Conservation (phyloP, 768 basidiomycete species). For the Lenzites betulinus region DNA sequence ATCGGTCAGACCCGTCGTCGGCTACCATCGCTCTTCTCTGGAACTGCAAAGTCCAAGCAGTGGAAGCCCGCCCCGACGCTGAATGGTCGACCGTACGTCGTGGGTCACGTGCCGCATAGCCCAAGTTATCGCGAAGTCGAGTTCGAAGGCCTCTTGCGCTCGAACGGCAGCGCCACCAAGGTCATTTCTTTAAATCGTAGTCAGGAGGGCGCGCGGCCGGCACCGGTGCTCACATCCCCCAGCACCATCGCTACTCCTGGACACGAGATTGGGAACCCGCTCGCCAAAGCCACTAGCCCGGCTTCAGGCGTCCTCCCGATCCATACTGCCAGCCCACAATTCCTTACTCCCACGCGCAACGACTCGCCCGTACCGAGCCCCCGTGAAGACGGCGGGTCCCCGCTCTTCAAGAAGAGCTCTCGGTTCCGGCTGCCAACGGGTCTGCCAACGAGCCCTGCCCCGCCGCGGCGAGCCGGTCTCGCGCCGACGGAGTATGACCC, state of each 20-base stretch:
- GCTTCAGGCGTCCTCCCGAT: not conserved
- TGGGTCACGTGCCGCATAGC: conserved; percentile 57
- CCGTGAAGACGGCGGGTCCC: conserved; percentile 5
- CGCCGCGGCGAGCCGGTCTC: conserved; percentile 49
- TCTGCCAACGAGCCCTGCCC: conserved; percentile 58
- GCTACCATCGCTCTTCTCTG: conserved; percentile 68
- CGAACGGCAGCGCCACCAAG: conserved; percentile 47
- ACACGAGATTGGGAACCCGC: conserved; percentile 7
- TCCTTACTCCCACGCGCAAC: conserved; percentile 16
- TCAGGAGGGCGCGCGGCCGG: conserved; percentile 19
- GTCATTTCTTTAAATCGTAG: conserved; percentile 35
- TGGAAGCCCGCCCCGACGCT: conserved; percentile 86
- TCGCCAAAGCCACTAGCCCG: conserved; percentile 4
- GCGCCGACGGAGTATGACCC: conserved; percentile 76
- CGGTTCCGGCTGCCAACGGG: conserved; percentile 49
- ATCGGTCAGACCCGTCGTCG: conserved; percentile 53
- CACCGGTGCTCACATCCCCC: conserved; percentile 15
- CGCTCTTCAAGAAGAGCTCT: conserved; percentile 40
- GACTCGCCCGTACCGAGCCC: conserved; percentile 12
- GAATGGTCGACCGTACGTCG: conserved; percentile 75
- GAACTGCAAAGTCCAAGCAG: conserved; percentile 49
- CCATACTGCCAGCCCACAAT: not conserved
- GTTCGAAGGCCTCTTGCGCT: conserved; percentile 74
- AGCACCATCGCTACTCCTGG: conserved; percentile 34
- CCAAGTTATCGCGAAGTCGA: conserved; percentile 66